phyloP scores from a whole-genome alignment of 768 basidiomycete genomes.

The Suillus hirtellus region DNA sequence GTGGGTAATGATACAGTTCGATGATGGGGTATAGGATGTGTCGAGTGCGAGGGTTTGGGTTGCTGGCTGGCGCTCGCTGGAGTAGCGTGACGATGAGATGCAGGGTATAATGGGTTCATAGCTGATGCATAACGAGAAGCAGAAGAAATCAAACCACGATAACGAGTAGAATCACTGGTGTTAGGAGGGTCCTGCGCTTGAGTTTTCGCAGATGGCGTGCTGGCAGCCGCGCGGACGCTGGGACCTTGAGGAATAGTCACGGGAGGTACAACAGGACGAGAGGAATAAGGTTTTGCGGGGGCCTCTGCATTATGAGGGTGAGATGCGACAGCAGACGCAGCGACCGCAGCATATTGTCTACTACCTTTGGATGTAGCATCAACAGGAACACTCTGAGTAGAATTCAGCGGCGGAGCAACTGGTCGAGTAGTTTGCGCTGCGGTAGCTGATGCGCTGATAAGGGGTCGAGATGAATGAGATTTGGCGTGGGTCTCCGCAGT shows the following conservation, averaged over 20 bases:
- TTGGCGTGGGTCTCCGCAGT: conserved; percentile 19
- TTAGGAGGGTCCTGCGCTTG: conserved; percentile 22
- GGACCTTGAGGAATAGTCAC: conserved; percentile 20
- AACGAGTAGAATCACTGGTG: conserved; percentile 21
- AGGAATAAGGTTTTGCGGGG: conserved; percentile 20
- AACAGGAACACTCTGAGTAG: not conserved
- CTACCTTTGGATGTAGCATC: not conserved
- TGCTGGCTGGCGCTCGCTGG: conserved; percentile 19
- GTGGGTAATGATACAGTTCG: conserved; percentile 40
- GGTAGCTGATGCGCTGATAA: conserved; percentile 5
- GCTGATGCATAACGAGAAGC: conserved; percentile 21
- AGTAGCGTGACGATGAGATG: conserved; percentile 25
- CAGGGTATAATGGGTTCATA: conserved; percentile 25
- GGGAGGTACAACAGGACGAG: conserved; percentile 18
- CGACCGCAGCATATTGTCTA: not conserved
- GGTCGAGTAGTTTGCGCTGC: conserved; percentile 6
- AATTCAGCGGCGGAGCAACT: not conserved
- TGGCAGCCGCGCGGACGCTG: conserved; percentile 16
- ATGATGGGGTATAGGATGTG: conserved; percentile 31
- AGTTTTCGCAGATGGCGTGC: conserved; percentile 17
- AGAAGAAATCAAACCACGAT: conserved; percentile 23
- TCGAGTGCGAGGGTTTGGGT: conserved; percentile 21
- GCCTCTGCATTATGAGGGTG: conserved; percentile 17
- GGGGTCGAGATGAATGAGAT: conserved; percentile 22
- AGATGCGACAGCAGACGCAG: conserved; percentile 4